Percentiles rank a stretch among this genome's conserved stretches.
These are phyloP conservation scores for Magnolia officinalis DNA, from an alignment of 164 flowering plant genomes.

Conservation along the genomic window DNA sequence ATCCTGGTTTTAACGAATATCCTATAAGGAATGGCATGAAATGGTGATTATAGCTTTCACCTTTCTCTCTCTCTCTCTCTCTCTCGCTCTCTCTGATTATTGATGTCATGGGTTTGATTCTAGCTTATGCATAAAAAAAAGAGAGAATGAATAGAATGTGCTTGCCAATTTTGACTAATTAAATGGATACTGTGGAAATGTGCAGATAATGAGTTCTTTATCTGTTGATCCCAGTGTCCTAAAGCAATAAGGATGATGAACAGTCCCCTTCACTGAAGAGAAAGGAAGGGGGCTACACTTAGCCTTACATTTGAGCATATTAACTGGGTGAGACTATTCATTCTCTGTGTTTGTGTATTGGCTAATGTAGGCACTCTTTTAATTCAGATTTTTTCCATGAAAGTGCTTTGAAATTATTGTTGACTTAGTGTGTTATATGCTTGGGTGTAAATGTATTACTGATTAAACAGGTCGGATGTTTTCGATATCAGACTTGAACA, in stretches of 20 bases:
- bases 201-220: constrained; percentile 4
- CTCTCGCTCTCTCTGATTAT: no score
- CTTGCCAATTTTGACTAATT: background rate
- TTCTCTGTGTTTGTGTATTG: background rate
- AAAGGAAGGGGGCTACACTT: constrained; percentile 15
- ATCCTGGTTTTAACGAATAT: no score
- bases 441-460: background rate
- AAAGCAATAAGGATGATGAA: constrained; percentile 15
- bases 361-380: background rate
- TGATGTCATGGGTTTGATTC: no score
- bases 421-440: background rate
- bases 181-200: constrained; percentile 8
- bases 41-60: no score
- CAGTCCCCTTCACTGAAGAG: constrained; percentile 9
- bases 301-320: constrained; percentile 7
- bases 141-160: no score
- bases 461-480: background rate
- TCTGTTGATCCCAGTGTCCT: constrained; percentile 7
- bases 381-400: background rate
- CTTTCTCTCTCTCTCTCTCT: no score
- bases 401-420: background rate
- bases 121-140: no score
- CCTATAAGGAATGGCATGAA: no score
- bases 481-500: no score
- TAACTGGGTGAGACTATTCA: background rate